Conservation (phyloP, 768 basidiomycete species). For the Tricholoma terreum region DNA sequence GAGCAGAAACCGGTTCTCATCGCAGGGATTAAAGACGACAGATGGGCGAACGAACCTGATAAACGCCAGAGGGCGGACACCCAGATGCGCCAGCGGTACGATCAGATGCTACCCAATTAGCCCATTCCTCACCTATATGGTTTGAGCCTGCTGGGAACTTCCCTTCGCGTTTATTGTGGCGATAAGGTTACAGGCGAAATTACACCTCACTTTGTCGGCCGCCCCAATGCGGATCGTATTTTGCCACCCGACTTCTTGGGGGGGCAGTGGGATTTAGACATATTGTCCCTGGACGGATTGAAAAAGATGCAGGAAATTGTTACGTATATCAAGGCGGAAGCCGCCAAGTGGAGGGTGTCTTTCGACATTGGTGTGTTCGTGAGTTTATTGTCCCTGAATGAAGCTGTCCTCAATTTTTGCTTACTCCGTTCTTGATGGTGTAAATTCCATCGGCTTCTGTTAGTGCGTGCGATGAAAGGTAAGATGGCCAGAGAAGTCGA, state of each 20-base stretch:
- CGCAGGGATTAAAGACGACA: conserved; percentile 31
- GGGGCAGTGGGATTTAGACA: conserved; percentile 31
- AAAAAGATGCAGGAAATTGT: conserved; percentile 34
- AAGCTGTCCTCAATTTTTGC: background rate
- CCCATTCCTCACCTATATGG: conserved; percentile 30
- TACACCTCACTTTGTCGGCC: conserved; percentile 14
- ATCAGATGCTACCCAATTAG: conserved; percentile 20
- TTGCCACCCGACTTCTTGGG: conserved; percentile 17
- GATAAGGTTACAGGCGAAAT: conserved; percentile 22
- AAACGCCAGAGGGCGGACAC: conserved; percentile 28
- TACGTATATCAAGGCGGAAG: conserved; percentile 23
- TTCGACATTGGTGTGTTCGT: background rate
- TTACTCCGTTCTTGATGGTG: background rate
- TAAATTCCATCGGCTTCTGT: no score
- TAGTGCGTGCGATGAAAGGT: no score
- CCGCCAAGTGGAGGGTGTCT: conserved; percentile 1
- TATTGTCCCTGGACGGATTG: conserved; percentile 32
- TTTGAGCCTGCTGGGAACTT: conserved; percentile 34
- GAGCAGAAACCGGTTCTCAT: conserved; percentile 29
- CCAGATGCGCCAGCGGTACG: conserved; percentile 29
- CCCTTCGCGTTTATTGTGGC: conserved; percentile 35
- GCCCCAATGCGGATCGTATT: background rate
- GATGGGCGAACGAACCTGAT: conserved; percentile 21
- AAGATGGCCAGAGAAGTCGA: no score
- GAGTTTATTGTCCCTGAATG: background rate